phyloP scores from a whole-genome alignment of 169 alveolate genomes.

The Plasmodium sp. region DNA sequence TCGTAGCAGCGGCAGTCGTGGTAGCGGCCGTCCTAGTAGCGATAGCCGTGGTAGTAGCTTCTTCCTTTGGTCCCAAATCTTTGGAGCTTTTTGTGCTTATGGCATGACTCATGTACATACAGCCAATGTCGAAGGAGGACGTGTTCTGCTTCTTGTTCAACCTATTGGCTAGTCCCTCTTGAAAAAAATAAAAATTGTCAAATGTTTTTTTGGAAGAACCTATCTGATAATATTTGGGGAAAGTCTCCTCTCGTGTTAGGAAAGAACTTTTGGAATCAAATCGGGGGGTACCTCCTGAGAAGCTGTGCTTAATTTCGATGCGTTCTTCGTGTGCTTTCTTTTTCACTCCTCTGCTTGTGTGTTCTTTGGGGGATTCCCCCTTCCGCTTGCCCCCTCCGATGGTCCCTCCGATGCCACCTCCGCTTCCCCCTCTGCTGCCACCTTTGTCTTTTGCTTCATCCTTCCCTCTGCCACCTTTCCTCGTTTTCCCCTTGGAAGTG shows the following conservation, averaged over 20 bases:
- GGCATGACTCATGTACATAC: conserved; percentile 48
- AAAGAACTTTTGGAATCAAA: conserved; percentile 4
- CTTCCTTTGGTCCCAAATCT: conserved; percentile 31
- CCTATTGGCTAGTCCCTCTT: conserved; percentile 43
- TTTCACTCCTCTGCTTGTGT: background rate
- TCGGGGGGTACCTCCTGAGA: background rate
- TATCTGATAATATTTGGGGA: conserved; percentile 23
- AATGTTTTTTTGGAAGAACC: conserved; percentile 25
- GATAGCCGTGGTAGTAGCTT: background rate
- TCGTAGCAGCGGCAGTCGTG: background rate
- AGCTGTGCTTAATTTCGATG: background rate
- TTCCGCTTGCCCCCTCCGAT: background rate
- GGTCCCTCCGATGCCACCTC: too few relatives aligned
- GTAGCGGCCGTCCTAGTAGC: background rate
- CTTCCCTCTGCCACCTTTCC: background rate
- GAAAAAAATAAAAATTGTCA: conserved; percentile 16
- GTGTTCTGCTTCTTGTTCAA: conserved; percentile 35
- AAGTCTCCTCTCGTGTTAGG: conserved; percentile 11
- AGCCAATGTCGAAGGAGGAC: conserved; percentile 54
- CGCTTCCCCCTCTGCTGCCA: too few relatives aligned
- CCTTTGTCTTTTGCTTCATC: background rate
- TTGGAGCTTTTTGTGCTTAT: conserved; percentile 27
- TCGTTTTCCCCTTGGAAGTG: conserved; percentile 11
- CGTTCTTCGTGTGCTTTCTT: conserved; percentile 5
- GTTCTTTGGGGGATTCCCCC: background rate